Base-by-base conservation (phyloP, 2,329 filamentous ascomycete species). In the Fonsecaea nubica region DNA sequence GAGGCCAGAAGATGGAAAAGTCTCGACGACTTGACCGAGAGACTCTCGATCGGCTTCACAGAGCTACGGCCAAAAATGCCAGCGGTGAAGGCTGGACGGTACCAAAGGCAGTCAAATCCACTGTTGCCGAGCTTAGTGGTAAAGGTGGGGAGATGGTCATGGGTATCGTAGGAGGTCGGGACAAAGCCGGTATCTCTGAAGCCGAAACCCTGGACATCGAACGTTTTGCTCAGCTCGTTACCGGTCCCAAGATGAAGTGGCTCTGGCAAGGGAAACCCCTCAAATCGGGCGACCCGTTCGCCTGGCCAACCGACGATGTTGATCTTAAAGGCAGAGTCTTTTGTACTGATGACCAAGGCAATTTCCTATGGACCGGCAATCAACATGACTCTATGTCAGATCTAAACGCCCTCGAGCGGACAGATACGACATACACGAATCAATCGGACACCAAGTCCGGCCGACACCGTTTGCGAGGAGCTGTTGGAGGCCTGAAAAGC, bases 81-180 rank as follows among this genome's bases (percentile, higher is more conserved):
- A 91, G 90, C 58, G 90, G 92, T 38, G 93, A 97, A 75, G 91
- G 90, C 2, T 97, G 94, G 92, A 91, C 90, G 15, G 92, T 96
- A n/a, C 92, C 93, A 58, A 90, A 92, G 74, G 93, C 94, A 18
- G 92, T 99, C 74, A 98, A 98, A 76, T 96, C 92, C 2, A 97
- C 94, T 0, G 91, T 98, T 55, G 93, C 91, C 18, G 95, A 97
- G 78, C 87, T 99, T 45, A 92, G 92, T 72, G 94, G 95, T 13
- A 97, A 97, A 77, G 90, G 94, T 61, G 93, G 93, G 56, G 94
- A 97, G 77, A 91, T 97, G 80, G 90, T 97, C 55, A 92, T 96
- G 83, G 93, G 92, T n/a, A 96, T 96, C 83, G 93, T 97, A 5
- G 91, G 89, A 45, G 89, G 91, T 32, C 89, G 90, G 56, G 93